Percentiles rank a stretch among this genome's conserved stretches.
Conservation (phyloP, 495 filamentous ascomycete genomes). For the Penicillium atrosanguineum region DNA sequence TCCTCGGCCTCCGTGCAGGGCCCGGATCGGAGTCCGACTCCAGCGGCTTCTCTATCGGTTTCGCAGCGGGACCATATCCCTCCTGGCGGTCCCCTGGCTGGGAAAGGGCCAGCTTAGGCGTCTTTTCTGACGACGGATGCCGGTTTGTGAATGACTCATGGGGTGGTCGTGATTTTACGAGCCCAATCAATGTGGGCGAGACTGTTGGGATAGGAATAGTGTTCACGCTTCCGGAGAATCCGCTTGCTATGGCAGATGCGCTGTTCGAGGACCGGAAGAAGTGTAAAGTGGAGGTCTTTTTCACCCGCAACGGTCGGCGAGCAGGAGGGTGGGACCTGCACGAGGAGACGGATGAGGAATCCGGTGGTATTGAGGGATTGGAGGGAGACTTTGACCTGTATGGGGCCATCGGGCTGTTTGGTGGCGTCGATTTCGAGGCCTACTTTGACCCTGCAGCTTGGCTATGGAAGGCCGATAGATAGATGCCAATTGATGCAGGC, state of each 20-base stretch:
- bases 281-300: slow-evolving; percentile 64
- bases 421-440: slow-evolving; percentile 68
- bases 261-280: slow-evolving; percentile 13
- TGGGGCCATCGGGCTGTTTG: slow-evolving; percentile 74
- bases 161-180: slow-evolving; percentile 74
- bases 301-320: slow-evolving; percentile 67
- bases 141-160: slow-evolving; percentile 82
- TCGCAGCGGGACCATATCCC: slow-evolving; percentile 78
- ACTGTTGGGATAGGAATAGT: slow-evolving; percentile 70
- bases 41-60: slow-evolving; percentile 73
- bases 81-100: slow-evolving; percentile 86
- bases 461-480: slow-evolving; percentile 33
- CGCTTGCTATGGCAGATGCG: slow-evolving; percentile 11
- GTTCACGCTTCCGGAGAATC: slow-evolving; percentile 42
- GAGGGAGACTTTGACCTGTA: slow-evolving; percentile 80
- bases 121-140: slow-evolving; percentile 89
- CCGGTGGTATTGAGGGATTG: slow-evolving; percentile 67
- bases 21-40: slow-evolving; percentile 38
- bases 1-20: slow-evolving; percentile 45
- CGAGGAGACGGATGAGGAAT: slow-evolving; percentile 72
- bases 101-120: slow-evolving; percentile 80
- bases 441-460: slow-evolving; percentile 55
- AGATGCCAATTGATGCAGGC: not conserved
- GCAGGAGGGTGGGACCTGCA: slow-evolving; percentile 76
- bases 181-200: slow-evolving; percentile 51